Conservation (phyloP, 2,329 filamentous ascomycete genomes). For the Cytospora schulzeri region DNA sequence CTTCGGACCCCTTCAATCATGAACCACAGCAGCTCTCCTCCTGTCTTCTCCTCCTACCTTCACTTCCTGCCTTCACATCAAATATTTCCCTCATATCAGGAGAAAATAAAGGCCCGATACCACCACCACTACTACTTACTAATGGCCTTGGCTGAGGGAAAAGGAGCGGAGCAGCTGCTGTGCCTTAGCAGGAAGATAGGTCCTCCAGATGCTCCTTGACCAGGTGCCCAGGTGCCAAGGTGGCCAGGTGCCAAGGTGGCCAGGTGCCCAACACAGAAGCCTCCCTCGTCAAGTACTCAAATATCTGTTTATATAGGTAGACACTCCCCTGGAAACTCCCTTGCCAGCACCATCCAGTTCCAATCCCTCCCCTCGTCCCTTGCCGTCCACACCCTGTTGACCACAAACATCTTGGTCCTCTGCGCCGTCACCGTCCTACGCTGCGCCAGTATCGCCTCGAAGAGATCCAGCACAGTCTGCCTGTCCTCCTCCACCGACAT, state of each 20-base stretch:
- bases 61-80: not conserved
- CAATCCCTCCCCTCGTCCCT: slow-evolving; percentile 33
- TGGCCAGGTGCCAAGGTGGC: too few relatives aligned
- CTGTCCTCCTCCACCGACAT: slow-evolving; percentile 32
- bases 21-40: not conserved
- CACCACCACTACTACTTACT: too few relatives aligned
- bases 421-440: slow-evolving; percentile 35
- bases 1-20: not conserved
- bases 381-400: slow-evolving; percentile 35
- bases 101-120: too few relatives aligned
- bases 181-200: too few relatives aligned
- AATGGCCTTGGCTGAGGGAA: too few relatives aligned
- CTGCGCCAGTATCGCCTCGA: slow-evolving; percentile 33
- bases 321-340: slow-evolving; percentile 35
- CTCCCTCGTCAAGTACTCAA: too few relatives aligned
- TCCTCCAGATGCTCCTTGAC: too few relatives aligned
- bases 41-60: too few relatives aligned
- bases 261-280: too few relatives aligned
- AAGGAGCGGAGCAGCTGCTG: too few relatives aligned
- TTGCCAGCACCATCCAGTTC: slow-evolving; percentile 37
- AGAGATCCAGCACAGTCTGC: slow-evolving; percentile 30
- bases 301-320: slow-evolving; percentile 33
- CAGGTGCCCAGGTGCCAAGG: too few relatives aligned
- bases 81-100: too few relatives aligned
- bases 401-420: slow-evolving; percentile 33